Evolutionary conservation across 495 filamentous ascomycete genomes (phyloP).

Genomic region (Neurospora tetrasperma): DNA sequence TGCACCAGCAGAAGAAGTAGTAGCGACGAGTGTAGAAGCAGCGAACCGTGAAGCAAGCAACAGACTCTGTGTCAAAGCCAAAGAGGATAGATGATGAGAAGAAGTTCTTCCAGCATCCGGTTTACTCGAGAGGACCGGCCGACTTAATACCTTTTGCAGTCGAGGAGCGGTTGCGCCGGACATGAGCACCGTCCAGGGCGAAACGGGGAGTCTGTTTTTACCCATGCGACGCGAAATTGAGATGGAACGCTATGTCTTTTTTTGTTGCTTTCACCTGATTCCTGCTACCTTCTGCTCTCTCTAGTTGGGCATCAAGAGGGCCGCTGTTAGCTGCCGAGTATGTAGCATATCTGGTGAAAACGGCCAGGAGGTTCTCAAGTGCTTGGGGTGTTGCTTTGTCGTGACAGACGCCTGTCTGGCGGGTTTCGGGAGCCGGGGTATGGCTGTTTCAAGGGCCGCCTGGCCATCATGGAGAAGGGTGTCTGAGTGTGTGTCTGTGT

Average conservation of each 20-base stretch:
- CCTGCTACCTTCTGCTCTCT: background rate
- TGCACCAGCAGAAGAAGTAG: background rate
- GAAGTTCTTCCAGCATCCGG: background rate
- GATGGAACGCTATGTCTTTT: background rate
- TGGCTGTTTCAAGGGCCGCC: background rate
- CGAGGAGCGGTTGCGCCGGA: background rate
- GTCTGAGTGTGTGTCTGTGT: background rate
- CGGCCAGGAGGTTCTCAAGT: background rate
- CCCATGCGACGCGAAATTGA: background rate
- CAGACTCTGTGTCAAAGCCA: background rate
- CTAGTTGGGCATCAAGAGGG: background rate
- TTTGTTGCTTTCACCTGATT: background rate
- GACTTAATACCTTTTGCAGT: background rate
- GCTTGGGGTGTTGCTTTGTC: background rate
- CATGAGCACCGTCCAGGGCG: background rate
- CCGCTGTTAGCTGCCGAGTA: background rate
- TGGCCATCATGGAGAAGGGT: background rate
- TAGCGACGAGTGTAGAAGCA: background rate
- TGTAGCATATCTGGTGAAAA: background rate
- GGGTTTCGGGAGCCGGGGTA: background rate
- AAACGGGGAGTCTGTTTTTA: background rate
- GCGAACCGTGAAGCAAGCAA: background rate
- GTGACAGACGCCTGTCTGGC: background rate
- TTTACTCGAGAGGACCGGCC: background rate
- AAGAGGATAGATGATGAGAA: background rate